Base-by-base conservation (phyloP, 805 yeast species). In the Metschnikowia gelsemii region DNA sequence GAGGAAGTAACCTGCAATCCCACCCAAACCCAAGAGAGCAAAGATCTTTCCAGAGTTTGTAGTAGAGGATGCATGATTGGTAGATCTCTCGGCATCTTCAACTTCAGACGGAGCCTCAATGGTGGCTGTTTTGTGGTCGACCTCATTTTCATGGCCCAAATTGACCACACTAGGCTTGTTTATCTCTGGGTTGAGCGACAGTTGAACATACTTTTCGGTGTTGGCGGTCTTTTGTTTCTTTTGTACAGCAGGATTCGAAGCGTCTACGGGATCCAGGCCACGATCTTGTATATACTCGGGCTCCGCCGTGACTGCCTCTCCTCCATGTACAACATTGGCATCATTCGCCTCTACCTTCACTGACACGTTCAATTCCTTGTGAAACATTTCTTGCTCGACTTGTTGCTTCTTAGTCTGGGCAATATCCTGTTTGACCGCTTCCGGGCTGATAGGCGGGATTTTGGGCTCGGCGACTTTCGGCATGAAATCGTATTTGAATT, bases 381-480 rank as follows among this genome's bases (percentile, higher is more conserved):
- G 45, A 41, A 63, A 57, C 58, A 66, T 45, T 45, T 70, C 74
- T 23, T 55, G 55, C 46, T 66, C 75, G 11, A 67, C 66, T 32
- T 57, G 54, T 35, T 62, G 63, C 37, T 59, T 63, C 47, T 63
- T 71, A 32, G 64, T 62, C 9, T 72, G 71, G 22, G 74, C 75
- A 44, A 68, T 63, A 35, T 77, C 80, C 47, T 73, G 72, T 33
- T 72, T 68, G 25, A 76, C 68, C 2, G 78, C 71, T 38, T 77
- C 76, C 31, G 71, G 71, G 45, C 71, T 64, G 42, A 70, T 59
- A 8, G 75, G 73, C 7, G 75, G 75, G 22, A 69, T 62, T 49
- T 69, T 70, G 13, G 73, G 73, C 37, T 62, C 62, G 2, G 65
- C 40, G 9, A 59, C 63, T 45, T 64, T 66, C 12, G 75, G 75